phyloP scores from a whole-genome alignment of 2,329 filamentous ascomycete genomes.

The Lasiodiplodia theobromae region DNA sequence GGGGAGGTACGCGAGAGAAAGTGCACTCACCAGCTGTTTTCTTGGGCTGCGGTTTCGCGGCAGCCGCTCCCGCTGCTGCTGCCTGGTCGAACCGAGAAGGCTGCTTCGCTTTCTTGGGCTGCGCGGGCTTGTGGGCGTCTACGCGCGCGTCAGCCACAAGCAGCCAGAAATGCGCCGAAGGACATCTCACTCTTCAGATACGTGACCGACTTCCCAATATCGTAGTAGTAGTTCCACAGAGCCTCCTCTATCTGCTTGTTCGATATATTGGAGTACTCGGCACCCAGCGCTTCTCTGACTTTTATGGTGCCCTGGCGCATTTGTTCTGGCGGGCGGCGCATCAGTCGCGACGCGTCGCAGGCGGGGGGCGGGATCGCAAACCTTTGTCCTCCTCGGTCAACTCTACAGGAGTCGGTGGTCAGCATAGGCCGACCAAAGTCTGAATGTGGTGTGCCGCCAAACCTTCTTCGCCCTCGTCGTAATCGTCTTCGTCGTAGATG shows the following conservation, averaged over 20 bases:
- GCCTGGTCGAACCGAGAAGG: conserved; percentile 56
- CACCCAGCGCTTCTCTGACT: conserved; percentile 71
- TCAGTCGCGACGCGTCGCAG: conserved; percentile 10
- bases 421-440: conserved; percentile 10
- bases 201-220: conserved; percentile 81
- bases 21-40: conserved; percentile 55
- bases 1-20: conserved; percentile 27
- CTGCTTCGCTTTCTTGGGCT: conserved; percentile 50
- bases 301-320: conserved; percentile 72
- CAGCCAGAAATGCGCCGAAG: not conserved
- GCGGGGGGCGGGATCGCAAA: conserved; percentile 27
- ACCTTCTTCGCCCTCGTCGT: conserved; percentile 82
- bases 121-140: conserved; percentile 41
- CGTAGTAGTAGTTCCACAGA: conserved; percentile 95
- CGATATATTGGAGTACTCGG: conserved; percentile 47
- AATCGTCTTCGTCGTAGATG: conserved; percentile 79
- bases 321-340: conserved; percentile 46
- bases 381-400: conserved; percentile 49
- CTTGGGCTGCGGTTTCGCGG: conserved; percentile 47
- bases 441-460: conserved; percentile 66
- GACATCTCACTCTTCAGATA: conserved; percentile 72
- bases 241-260: conserved; percentile 84
- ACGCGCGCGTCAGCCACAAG: not conserved
- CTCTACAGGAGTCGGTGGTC: conserved; percentile 32
- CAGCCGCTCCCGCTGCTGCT: conserved; percentile 44